A percentile compares a stretch with the other conserved stretches of the same genome.
Conservation (phyloP, 2,329 filamentous ascomycete genomes). For the Trichoderma sp. region DNA sequence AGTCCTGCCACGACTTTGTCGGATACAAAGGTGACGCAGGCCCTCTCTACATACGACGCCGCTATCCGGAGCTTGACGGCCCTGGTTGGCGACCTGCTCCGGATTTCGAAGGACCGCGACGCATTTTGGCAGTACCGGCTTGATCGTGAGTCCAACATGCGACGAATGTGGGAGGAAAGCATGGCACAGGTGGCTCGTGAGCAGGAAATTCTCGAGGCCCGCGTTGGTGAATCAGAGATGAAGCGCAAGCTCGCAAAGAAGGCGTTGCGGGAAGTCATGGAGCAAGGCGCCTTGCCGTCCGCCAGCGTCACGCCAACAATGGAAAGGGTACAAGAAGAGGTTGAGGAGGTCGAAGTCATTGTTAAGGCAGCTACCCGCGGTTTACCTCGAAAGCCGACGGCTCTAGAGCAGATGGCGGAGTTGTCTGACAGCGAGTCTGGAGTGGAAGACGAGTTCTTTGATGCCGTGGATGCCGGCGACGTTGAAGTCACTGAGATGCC, state of each 20-base stretch:
- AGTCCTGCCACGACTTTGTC: slow-evolving; percentile 73
- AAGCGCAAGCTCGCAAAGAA: slow-evolving; percentile 89
- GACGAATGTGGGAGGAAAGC: slow-evolving; percentile 97
- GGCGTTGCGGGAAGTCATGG: slow-evolving; percentile 82
- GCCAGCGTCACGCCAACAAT: slow-evolving; percentile 33
- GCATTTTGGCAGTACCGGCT: slow-evolving; percentile 96
- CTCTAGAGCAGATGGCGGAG: slow-evolving; percentile 69
- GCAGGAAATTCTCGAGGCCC: slow-evolving; percentile 86
- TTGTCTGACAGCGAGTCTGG: slow-evolving; percentile 81
- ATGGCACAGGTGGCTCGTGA: slow-evolving; percentile 97
- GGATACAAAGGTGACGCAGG: slow-evolving; percentile 74
- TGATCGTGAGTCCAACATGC: slow-evolving; percentile 86
- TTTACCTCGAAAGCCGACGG: slow-evolving; percentile 60
- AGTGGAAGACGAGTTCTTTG: slow-evolving; percentile 91
- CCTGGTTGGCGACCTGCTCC: slow-evolving; percentile 81
- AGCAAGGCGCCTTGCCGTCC: slow-evolving; percentile 46
- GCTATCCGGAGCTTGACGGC: slow-evolving; percentile 85
- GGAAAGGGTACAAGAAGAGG: slow-evolving; percentile 37
- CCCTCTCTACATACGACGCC: slow-evolving; percentile 81
- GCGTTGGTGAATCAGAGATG: slow-evolving; percentile 84
- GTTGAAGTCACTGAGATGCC: slow-evolving; percentile 77
- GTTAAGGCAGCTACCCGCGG: slow-evolving; percentile 44
- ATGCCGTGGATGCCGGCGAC: slow-evolving; percentile 91
- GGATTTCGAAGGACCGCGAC: slow-evolving; percentile 92
- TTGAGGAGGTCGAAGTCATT: slow-evolving; percentile 31